phyloP scores from a whole-genome alignment of 345 rosid species.

The Trapa incisa region DNA sequence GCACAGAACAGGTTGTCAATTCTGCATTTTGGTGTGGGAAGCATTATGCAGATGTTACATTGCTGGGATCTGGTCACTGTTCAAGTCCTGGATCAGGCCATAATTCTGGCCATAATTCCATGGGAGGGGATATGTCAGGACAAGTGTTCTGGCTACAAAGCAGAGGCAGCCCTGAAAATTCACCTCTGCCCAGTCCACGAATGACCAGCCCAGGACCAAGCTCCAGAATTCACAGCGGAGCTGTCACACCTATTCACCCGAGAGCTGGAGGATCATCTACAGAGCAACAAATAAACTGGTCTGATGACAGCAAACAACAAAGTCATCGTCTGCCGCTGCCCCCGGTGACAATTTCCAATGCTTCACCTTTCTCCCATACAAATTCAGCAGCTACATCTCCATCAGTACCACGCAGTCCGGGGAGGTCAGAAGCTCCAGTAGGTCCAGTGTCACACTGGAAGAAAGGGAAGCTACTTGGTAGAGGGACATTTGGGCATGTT shows the following conservation, averaged over 20 bases:
- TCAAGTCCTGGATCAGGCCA: constrained; percentile 97
- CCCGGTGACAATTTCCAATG: constrained; percentile 50
- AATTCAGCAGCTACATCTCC: constrained; percentile 91
- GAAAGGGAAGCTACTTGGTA: constrained; percentile 62
- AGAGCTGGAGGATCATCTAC: constrained; percentile 57
- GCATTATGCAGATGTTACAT: constrained; percentile 56
- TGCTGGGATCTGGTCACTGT: constrained; percentile 88
- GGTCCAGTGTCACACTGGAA: constrained; percentile 62
- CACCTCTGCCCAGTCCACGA: constrained; percentile 90
- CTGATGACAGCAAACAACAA: constrained; percentile 72
- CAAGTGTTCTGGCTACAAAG: constrained; percentile 88
- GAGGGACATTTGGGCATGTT: constrained; percentile 80
- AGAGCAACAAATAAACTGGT: constrained; percentile 60
- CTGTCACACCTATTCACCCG: constrained; percentile 95
- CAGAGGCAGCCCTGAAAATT: constrained; percentile 92
- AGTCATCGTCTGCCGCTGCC: constrained; percentile 93
- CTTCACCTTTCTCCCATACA: constrained; percentile 74
- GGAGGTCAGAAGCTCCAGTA: constrained; percentile 60
- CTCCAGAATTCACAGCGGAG: constrained; percentile 95
- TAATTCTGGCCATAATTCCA: constrained; percentile 32
- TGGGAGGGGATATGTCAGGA: constrained; percentile 85
- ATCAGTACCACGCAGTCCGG: constrained; percentile 92
- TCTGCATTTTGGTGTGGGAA: constrained; percentile 58
- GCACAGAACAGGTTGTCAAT: constrained; percentile 56
- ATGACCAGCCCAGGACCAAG: constrained; percentile 97